Evolutionary conservation across 495 filamentous ascomycete species (phyloP).

Genomic region (Bacidia gigantensis): DNA sequence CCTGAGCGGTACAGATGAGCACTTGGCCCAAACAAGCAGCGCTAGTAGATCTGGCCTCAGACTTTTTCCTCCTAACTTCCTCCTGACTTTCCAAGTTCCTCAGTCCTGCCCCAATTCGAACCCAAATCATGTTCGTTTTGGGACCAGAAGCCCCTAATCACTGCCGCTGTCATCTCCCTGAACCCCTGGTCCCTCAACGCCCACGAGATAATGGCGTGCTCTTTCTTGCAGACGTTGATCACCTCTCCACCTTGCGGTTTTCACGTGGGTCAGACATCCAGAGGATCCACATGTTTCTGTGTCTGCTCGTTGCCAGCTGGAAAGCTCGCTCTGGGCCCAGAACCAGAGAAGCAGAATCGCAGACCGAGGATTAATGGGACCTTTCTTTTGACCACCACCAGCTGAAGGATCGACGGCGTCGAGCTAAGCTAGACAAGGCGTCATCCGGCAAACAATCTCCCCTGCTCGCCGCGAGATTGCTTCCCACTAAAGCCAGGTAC

Average conservation of each 20-base stretch:
- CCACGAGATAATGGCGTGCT: neutral
- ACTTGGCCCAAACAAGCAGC: neutral
- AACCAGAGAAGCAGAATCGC: neutral
- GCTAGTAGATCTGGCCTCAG: neutral
- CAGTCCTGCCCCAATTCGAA: no score
- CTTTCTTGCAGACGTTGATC: neutral
- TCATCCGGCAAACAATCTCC: neutral
- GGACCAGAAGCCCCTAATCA: neutral
- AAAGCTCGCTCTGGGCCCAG: no score
- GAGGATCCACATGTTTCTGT: no score
- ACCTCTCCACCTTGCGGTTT: neutral
- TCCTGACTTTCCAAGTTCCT: neutral
- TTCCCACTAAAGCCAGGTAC: conserved; percentile 2
- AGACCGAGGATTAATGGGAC: neutral
- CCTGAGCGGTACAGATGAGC: no score
- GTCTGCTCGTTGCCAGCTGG: no score
- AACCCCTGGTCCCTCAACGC: neutral
- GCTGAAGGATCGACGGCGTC: neutral
- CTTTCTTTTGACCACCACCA: no score
- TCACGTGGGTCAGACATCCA: no score
- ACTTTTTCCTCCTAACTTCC: neutral
- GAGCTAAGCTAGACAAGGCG: neutral
- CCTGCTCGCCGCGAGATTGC: neutral
- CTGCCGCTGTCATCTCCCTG: neutral
- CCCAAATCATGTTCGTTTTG: neutral